Conservation (phyloP, 768 basidiomycete species). For the Podaxis mareebaensis region DNA sequence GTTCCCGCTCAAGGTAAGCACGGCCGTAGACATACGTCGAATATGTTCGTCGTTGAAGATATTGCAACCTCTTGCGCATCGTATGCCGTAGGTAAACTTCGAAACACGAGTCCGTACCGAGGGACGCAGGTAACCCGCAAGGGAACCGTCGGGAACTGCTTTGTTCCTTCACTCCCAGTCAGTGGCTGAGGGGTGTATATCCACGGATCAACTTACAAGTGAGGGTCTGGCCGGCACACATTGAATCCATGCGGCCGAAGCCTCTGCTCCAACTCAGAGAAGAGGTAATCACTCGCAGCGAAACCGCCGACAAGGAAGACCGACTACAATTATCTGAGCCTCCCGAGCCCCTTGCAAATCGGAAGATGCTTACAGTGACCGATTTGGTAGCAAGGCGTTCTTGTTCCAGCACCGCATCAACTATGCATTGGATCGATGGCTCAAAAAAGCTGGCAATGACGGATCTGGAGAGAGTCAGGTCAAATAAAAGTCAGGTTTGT, state of each 20-base stretch:
- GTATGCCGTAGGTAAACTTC: conserved; percentile 26
- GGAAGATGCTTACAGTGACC: conserved; percentile 16
- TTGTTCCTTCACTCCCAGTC: conserved; percentile 25
- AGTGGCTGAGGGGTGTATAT: not conserved
- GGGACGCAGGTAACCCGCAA: conserved; percentile 30
- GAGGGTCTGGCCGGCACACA: conserved; percentile 20
- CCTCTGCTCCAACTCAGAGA: conserved; percentile 17
- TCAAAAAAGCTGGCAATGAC: conserved; percentile 24
- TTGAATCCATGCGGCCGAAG: conserved; percentile 14
- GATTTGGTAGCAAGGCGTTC: conserved; percentile 14
- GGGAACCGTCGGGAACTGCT: conserved; percentile 32
- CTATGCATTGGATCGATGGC: conserved; percentile 23
- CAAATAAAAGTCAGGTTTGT: not conserved
- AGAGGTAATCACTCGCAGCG: conserved; percentile 26
- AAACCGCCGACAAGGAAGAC: conserved; percentile 28
- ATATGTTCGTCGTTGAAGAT: conserved; percentile 24
- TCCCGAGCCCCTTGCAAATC: not conserved
- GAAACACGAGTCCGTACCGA: conserved; percentile 28
- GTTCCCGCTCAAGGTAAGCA: conserved; percentile 1
- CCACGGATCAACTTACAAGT: conserved; percentile 14
- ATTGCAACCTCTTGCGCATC: conserved; percentile 22
- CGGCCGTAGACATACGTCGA: conserved; percentile 11
- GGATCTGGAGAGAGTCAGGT: not conserved
- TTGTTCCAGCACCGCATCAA: conserved; percentile 21
- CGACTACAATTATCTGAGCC: conserved; percentile 13